Evolutionary conservation across 2,329 filamentous ascomycete genomes (phyloP), one percentile per base, ranked within the genome.

Genomic region (Aspergillus felis): DNA sequence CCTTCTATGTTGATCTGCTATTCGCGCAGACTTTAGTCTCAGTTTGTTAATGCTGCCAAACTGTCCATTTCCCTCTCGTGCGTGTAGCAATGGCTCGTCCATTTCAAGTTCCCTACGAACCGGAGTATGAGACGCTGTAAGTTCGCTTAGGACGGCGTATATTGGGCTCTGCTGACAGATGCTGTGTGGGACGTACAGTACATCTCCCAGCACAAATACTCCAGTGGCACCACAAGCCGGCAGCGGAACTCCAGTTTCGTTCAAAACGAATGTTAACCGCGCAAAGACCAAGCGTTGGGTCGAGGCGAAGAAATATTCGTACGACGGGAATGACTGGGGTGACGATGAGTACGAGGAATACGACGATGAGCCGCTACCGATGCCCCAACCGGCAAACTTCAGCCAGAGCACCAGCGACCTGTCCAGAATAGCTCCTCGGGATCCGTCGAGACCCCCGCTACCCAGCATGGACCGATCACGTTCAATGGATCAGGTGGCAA

Each of bases 211-310:
- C 55, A 55, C 64, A 48, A 64, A 61, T 50, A 72, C 64, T 56
- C 70, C 70, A 8, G 60, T 71, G 14, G 68, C 69, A 5, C 68
- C 68, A 9, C 63, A 61, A 46, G 63, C 64, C 24, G 56, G 64
- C 41, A 64, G 69, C 41, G 71, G 69, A 41, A 79, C 79, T 54
- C 76, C 80, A 27, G 74, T 83, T 28, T 84, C 82, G 27, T 96
- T 92, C 76, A 89, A 90, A 72, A 85, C 91, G 53, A 95, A 96
- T 72, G 87, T 97, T 51, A 93, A 90, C 76, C 87, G 93, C 60
- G 84, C 87, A 56, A 96, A 96, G 78, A 97, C 92, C 55, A 90
- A 88, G 76, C 96, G 96, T 83, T 97, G 93, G 93, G 88, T 93
- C 41, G 89, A 96, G 68, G 93, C 93, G 38, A 93, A 92, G 74